Conservation (phyloP, 2,329 filamentous ascomycete species). For the Ophidiomyces ophidiicola region DNA sequence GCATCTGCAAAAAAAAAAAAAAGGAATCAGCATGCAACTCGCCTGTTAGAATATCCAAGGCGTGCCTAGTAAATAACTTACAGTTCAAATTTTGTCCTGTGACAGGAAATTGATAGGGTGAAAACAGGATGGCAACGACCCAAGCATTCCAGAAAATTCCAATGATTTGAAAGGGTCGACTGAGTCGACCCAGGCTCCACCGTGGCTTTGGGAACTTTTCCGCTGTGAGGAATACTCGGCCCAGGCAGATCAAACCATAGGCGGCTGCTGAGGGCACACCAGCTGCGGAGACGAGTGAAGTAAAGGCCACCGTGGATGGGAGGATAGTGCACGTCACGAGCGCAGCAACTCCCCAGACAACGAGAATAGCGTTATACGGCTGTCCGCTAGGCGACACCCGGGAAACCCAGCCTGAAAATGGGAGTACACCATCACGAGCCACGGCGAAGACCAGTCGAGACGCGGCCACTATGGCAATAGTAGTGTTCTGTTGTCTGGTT, state of each 20-base stretch:
- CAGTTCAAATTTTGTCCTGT: constrained; percentile 36
- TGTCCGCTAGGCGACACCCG: constrained; percentile 43
- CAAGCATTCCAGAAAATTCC: constrained; percentile 40
- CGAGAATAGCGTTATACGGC: constrained; percentile 48
- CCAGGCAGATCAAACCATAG: constrained; percentile 42
- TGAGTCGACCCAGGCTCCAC: constrained; percentile 37
- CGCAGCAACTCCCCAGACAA: constrained; percentile 45
- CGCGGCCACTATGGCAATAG: constrained; percentile 47
- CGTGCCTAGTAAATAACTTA: constrained; percentile 16
- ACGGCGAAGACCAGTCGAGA: constrained; percentile 53
- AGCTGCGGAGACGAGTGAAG: constrained; percentile 42
- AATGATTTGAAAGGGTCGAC: constrained; percentile 39
- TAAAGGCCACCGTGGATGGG: constrained; percentile 43
- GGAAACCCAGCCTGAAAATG: constrained; percentile 48
- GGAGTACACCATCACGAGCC: constrained; percentile 49
- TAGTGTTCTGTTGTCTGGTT: constrained; percentile 38
- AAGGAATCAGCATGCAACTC: constrained; percentile 3
- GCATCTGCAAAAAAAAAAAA: constrained; percentile 28
- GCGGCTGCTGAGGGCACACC: constrained; percentile 43
- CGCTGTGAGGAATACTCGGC: constrained; percentile 38
- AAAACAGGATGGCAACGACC: constrained; percentile 40
- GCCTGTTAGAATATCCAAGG: constrained; percentile 2
- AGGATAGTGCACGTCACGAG: constrained; percentile 49
- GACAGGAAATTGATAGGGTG: constrained; percentile 38
- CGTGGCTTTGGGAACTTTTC: constrained; percentile 37